Base-by-base conservation (phyloP, 306 rosid genomes). In the Sophora flavescens region DNA sequence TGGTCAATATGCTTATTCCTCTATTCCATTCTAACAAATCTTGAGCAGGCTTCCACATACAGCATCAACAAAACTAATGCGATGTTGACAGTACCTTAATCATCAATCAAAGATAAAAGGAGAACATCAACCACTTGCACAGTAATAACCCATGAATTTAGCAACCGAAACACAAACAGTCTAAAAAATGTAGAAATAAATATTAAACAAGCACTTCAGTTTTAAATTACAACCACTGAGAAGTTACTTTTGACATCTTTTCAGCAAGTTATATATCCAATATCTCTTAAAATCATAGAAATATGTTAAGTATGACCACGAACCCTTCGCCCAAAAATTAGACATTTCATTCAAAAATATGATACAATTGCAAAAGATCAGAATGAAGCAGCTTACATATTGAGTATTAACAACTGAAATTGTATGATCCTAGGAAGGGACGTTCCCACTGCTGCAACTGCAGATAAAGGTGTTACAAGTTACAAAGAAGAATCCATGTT, bases 101-200 rank as follows among this genome's bases (percentile, higher is more conserved):
- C 50, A 60, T 17, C 72, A 71, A 39, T 22, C 3, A 68, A 51
- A 35, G 50, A 18, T 50, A 50, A 77, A 52, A 68, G 33, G 33
- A 66, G 14, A 42, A 30, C 51, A 53, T 42, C 11, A 63, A 70
- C 13, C 71, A 80, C 15, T 28, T 32, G 48, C 65, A 74, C 48
- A 78, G 30, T 48, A 65, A 64, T 48, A 65, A 64, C 74, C 53
- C 17, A 45, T 30, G 6, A 68, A 81, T 59, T 63, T 59, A 64
- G 35, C 42, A 65, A 54, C 63, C 13, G 3, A 63, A 71, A 72
- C 63, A 67, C 2, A 63, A 71, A 72, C 63, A 67, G 42, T 74
- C 71, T 18, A 62, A 41, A 11, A 70, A 72, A 44, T 42, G 66
- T 41, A 61, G 63, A 82, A 82, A 8, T 14, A 82, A 82, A 8